Conservation (phyloP, 495 filamentous ascomycete species). For the Neurospora sp. region DNA sequence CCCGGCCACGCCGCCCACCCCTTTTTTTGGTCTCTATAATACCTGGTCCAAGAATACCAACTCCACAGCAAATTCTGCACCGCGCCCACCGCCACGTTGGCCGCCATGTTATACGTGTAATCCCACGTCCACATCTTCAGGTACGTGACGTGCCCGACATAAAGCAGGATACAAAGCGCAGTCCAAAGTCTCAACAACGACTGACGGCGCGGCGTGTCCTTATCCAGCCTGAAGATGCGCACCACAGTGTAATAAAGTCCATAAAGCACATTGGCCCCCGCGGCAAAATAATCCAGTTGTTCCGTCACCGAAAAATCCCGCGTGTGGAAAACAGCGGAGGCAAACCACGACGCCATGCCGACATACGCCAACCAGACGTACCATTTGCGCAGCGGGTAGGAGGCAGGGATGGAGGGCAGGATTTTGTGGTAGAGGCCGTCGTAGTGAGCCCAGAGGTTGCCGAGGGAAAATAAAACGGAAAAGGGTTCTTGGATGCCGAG, state of each 20-base stretch:
- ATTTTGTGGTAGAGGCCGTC: constrained; percentile 58
- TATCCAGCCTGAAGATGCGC: constrained; percentile 72
- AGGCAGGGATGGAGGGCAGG: constrained; percentile 53
- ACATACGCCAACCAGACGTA: constrained; percentile 76
- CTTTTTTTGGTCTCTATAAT: constrained; percentile 58
- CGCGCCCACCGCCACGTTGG: constrained; percentile 75
- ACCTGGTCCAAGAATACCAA: constrained; percentile 67
- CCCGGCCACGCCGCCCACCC: constrained; percentile 89
- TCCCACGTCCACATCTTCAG: constrained; percentile 81
- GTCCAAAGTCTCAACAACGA: constrained; percentile 66
- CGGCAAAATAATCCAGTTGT: constrained; percentile 91
- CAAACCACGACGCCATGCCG: constrained; percentile 73
- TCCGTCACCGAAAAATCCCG: constrained; percentile 80
- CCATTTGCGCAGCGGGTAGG: constrained; percentile 68
- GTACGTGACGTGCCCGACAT: constrained; percentile 70
- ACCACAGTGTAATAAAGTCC: constrained; percentile 78
- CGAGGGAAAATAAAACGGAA: constrained; percentile 81
- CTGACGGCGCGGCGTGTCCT: constrained; percentile 43
- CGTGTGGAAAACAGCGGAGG: constrained; percentile 83
- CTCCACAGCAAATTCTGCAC: constrained; percentile 81
- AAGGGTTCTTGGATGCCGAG: constrained; percentile 91
- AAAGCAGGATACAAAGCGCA: constrained; percentile 55
- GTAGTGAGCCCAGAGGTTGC: constrained; percentile 85
- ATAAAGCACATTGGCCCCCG: constrained; percentile 84
- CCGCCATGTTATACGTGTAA: constrained; percentile 95